A percentile compares a stretch with the other conserved stretches of the same genome.
Evolutionary conservation across 2,329 filamentous ascomycete species (phyloP).

Genomic region (Xylaria digitata): DNA sequence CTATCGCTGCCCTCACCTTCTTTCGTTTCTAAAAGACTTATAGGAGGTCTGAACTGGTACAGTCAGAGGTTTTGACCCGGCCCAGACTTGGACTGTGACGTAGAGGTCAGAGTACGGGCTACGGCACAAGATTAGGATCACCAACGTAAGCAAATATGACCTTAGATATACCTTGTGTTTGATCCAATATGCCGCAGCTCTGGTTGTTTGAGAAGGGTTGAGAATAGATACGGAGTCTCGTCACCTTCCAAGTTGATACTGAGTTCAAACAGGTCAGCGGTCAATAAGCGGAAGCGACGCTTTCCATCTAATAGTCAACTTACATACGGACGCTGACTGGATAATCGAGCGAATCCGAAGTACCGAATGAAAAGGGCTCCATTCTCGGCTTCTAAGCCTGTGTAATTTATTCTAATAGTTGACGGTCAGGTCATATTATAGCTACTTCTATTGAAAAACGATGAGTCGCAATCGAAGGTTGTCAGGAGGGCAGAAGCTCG

Average conservation of each 20-base stretch:
- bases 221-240: conserved; percentile 78
- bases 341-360: conserved; percentile 83
- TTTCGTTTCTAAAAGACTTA: conserved; percentile 83
- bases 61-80: conserved; percentile 92
- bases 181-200: conserved; percentile 90
- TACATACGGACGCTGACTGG: conserved; percentile 75
- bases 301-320: conserved; percentile 41
- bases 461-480: background rate
- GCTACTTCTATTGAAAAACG: background rate
- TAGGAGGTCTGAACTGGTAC: conserved; percentile 94
- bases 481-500: conserved; percentile 11
- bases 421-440: conserved; percentile 14
- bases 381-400: conserved; percentile 59
- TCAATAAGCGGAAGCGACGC: background rate
- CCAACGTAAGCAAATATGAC: background rate
- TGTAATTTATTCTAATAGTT: conserved; percentile 22
- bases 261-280: no score
- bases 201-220: conserved; percentile 79
- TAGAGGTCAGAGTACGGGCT: conserved; percentile 89
- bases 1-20: conserved; percentile 57
- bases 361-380: conserved; percentile 97
- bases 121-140: conserved; percentile 41
- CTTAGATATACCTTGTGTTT: conserved; percentile 71
- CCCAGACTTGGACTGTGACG: conserved; percentile 92
- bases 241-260: conserved; percentile 75